Base-by-base conservation (phyloP, 257 asterid genomes). In the Fraxinus excelsior region DNA sequence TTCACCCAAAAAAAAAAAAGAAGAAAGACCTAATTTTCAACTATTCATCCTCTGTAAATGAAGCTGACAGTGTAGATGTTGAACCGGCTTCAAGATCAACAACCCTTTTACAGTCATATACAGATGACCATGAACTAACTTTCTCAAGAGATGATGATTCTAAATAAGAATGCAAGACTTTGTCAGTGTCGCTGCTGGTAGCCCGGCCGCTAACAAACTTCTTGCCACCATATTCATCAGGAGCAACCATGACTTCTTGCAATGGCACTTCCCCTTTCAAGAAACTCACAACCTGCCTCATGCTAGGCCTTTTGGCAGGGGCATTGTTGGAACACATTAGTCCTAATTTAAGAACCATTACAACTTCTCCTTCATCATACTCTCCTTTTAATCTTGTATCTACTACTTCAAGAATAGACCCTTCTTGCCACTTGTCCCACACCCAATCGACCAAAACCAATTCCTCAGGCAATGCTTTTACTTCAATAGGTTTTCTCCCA, bases 401-500 rank as follows among this genome's bases (percentile, higher is more conserved):
- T 5, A 89, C 87, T 10, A 81, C 93, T 58, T 84, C 88, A 38
- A 89, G 82, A 0, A 89, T 76, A 0, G 70, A 67, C 6, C 93
- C 92, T 66, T 79, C 66, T 58, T 76, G 85, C 97, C 92, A 91
- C 80, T 82, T 85, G 73, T 89, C 93, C 93, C 91, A 91, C 56
- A 89, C 89, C 98, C 97, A 93, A 62, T 93, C 98, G 79, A 90
- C 87, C 80, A 93, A 46, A 19, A 90, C 70, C 82, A 89, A 53
- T 81, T 90, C 93, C 81, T 91, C 98, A 0, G 95, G 93, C 87
- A 84, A 46, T 21, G 97, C 96, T 70, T 86, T 90, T 31, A 58
- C 56, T 78, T 94, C 97, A 10, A 91, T 77, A 0, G 98, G 98
- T 76, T 92, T 78, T 73, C 96, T 91, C 74, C 96, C 97, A 64